A percentile compares a stretch with the other conserved stretches of the same genome.
phyloP scores from a whole-genome alignment of 2,329 filamentous ascomycete genomes.

The Scorias spongiosa region DNA sequence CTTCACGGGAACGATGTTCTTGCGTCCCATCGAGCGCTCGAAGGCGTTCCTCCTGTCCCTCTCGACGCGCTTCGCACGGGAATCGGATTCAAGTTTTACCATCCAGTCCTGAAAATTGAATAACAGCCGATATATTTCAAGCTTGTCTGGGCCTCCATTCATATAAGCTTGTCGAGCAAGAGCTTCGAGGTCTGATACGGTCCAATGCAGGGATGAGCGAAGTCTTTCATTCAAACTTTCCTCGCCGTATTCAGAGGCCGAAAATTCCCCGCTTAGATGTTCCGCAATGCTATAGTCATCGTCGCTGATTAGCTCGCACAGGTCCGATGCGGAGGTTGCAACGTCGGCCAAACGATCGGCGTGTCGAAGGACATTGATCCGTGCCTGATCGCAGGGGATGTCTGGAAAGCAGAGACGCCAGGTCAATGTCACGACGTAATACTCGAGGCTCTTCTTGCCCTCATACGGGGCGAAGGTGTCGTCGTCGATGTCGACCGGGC shows the following conservation, averaged over 20 bases:
- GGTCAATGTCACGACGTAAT: conserved; percentile 28
- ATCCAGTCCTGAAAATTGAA: neutral
- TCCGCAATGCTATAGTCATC: neutral
- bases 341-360: neutral
- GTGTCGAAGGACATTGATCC: neutral
- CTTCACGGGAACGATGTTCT: neutral
- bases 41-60: neutral
- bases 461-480: conserved; percentile 31
- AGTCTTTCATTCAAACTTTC: too few species aligned
- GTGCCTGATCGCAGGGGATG: conserved; percentile 2
- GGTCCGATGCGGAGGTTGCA: neutral
- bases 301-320: neutral
- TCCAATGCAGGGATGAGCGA: too few species aligned
- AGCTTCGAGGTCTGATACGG: too few species aligned
- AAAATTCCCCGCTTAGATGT: too few species aligned
- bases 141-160: too few species aligned
- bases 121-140: neutral
- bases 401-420: conserved; percentile 15
- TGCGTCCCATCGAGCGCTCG: neutral
- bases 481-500: conserved; percentile 27
- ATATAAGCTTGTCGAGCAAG: too few species aligned
- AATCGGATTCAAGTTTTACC: neutral
- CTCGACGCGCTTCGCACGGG: neutral
- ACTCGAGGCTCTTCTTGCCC: conserved; percentile 25
- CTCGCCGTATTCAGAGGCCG: too few species aligned